Evolutionary conservation across 306 rosid species (phyloP), one percentile per base, ranked within the genome.

Genomic region (Prunus fruticosa): DNA sequence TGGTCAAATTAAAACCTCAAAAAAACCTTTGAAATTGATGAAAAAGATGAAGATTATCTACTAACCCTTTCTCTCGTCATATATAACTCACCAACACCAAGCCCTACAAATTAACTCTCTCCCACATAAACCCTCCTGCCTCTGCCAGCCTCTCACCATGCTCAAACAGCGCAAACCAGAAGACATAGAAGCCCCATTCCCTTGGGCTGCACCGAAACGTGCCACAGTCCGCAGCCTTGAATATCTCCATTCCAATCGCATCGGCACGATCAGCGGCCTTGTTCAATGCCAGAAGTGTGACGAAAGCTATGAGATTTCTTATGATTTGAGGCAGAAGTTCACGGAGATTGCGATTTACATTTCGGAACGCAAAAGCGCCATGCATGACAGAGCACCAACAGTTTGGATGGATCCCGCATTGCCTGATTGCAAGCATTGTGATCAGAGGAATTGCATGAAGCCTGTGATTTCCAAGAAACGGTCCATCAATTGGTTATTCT

Each of bases 401-500:
- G 46, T 25, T 34, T 81, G 84, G 84, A 61, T 69, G 77, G 53
- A 53, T 64, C 80, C 81, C 1, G 18, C 6, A 8, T 50, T 64
- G 9, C 73, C 57, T 1, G 41, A 27, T 22, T 81, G 84, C 53
- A 53, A 71, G 19, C 38, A 15, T 3, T 81, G 84, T 30, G 47
- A n/a, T 13, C 67, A 76, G 32, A 63, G 11, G 4, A 81, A 76
- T 3, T 50, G 80, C 47, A 47, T 81, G 69, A 75, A 38, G 61
- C 84, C 80, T 3, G 41, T n/a, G 18, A 5, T 25, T 2, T 4
- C 50, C 3, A 76, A 81, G 73, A 69, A 76, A 49, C 57, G 53
- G 27, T 11, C 52, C 32, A 81, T 81, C 73, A 81, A 81, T 45
- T 76, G 84, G 80, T 30, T 81, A 23, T 81, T 81, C 53, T 71